A percentile compares a stretch with the other conserved stretches of the same genome.
Evolutionary conservation across 768 basidiomycete genomes (phyloP).

Genomic region (Sporobolomyces phaffii): DNA sequence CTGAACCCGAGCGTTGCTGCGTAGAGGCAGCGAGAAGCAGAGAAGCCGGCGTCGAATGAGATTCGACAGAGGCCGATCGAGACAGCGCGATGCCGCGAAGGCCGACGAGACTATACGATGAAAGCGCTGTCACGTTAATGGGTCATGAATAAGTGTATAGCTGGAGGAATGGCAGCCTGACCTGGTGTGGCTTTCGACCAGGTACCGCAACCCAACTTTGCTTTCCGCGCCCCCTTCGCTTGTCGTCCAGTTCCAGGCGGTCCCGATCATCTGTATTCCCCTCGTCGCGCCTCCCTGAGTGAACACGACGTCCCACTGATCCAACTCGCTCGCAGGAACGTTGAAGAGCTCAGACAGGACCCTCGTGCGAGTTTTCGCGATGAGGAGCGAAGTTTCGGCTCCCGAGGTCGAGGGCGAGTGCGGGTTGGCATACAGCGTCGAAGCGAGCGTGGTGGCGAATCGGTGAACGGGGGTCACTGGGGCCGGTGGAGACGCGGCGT

Average conservation of each 20-base stretch:
- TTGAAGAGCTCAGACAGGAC: conserved; percentile 37
- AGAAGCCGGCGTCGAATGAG: background rate
- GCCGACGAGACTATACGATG: conserved; percentile 19
- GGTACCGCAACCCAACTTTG: conserved; percentile 1
- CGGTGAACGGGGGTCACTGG: conserved; percentile 19
- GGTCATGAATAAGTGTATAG: too few relatives aligned
- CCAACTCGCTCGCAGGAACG: conserved; percentile 1
- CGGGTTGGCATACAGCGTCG: conserved; percentile 38
- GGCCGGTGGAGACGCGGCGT: conserved; percentile 39
- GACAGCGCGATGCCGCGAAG: conserved; percentile 9
- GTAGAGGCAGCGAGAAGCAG: conserved; percentile 13
- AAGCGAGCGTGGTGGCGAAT: conserved; percentile 6
- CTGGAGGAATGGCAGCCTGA: background rate
- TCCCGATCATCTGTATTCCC: conserved; percentile 35
- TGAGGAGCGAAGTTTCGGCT: conserved; percentile 12
- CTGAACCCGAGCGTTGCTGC: background rate
- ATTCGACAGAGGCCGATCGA: background rate
- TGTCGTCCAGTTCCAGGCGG: conserved; percentile 33
- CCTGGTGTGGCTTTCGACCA: conserved; percentile 25
- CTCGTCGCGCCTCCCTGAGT: conserved; percentile 40
- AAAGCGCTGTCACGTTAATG: too few relatives aligned
- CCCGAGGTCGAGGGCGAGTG: conserved; percentile 38
- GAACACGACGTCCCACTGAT: conserved; percentile 41
- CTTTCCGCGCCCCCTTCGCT: background rate
- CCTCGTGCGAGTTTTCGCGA: conserved; percentile 24